Conservation (phyloP, 805 yeast genomes). For the Yarrowia sp. region DNA sequence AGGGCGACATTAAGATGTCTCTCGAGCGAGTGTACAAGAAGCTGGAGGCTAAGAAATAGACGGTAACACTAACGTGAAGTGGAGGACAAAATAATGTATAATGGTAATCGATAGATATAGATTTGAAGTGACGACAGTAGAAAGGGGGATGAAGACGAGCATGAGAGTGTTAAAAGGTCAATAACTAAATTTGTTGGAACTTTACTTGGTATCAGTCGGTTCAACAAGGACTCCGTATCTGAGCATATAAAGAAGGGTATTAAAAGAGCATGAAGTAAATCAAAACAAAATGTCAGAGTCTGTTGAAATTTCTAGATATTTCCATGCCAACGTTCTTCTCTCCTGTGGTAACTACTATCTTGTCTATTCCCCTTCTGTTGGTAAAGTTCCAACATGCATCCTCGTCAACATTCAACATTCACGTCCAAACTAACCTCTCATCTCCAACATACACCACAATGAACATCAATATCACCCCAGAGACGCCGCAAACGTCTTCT, state of each 20-base stretch:
- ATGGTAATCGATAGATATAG: slow-evolving; percentile 37
- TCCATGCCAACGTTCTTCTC: too few relatives aligned
- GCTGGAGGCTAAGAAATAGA: slow-evolving; percentile 45
- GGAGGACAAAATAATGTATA: slow-evolving; percentile 35
- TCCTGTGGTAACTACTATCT: too few relatives aligned
- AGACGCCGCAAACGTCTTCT: slow-evolving; percentile 11
- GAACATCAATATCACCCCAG: slow-evolving; percentile 13
- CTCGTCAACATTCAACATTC: not conserved
- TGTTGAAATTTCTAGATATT: not conserved
- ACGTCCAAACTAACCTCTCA: not conserved
- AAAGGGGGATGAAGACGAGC: too few relatives aligned
- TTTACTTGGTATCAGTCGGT: too few relatives aligned
- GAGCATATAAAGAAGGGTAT: too few relatives aligned
- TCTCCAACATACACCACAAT: slow-evolving; percentile 1
- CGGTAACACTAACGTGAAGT: slow-evolving; percentile 1
- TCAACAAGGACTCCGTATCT: too few relatives aligned
- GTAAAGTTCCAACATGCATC: slow-evolving; percentile 4
- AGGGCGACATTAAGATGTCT: slow-evolving; percentile 75
- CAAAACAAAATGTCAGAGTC: too few relatives aligned
- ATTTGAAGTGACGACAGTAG: not conserved
- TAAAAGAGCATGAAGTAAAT: too few relatives aligned
- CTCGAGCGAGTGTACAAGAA: slow-evolving; percentile 65
- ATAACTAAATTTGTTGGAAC: too few relatives aligned
- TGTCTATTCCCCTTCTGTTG: too few relatives aligned
- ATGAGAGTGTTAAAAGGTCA: too few relatives aligned